These are phyloP conservation scores for Diaporthe capsici DNA, from an alignment of 2,329 filamentous ascomycete genomes.

Conservation along the genomic window DNA sequence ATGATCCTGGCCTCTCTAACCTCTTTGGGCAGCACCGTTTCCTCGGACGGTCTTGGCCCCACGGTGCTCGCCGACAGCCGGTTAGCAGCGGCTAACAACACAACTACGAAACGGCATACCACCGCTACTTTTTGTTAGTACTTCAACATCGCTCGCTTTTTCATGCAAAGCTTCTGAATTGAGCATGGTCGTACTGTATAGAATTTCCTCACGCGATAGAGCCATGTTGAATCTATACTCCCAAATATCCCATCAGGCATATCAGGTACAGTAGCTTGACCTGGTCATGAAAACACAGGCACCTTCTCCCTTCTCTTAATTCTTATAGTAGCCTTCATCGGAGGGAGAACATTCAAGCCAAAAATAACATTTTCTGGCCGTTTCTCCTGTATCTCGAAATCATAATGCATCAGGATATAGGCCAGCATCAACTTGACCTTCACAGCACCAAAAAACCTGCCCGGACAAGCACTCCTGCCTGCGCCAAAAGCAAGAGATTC, in stretches of 20 bases:
- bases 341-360: not conserved
- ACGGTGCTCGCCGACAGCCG: constrained; percentile 30
- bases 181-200: not conserved
- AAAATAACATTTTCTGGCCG: not conserved
- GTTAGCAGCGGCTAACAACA: not conserved
- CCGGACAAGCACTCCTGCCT: constrained; percentile 3
- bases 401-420: not conserved
- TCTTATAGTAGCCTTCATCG: not conserved
- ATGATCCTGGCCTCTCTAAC: constrained; percentile 35
- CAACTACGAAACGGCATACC: not conserved
- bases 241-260: not conserved
- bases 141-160: not conserved
- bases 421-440: constrained; percentile 16
- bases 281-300: not conserved
- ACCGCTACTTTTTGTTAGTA: not conserved
- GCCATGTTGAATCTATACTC: not conserved
- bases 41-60: constrained; percentile 31
- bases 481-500: not conserved
- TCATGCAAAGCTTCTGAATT: not conserved
- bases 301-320: not conserved
- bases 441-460: not conserved
- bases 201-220: not conserved
- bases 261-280: too few species aligned
- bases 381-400: constrained; percentile 4
- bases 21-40: constrained; percentile 19